Conservation (phyloP, 768 basidiomycete species). For the Xerocomellus dryophilus region DNA sequence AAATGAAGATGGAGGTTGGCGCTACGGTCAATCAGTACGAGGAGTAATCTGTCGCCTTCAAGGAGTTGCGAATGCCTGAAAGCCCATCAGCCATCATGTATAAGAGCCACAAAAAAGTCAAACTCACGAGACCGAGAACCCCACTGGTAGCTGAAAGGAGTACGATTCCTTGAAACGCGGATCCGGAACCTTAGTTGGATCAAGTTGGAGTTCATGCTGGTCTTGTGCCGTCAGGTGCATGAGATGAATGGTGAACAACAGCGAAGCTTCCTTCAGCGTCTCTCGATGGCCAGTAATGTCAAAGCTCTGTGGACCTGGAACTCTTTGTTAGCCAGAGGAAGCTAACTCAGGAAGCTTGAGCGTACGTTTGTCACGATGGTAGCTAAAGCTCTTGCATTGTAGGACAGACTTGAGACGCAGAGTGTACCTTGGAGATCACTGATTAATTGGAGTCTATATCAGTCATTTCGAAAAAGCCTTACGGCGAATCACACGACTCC, state of each 20-base stretch:
- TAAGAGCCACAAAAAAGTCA: not conserved
- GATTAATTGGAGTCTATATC: not conserved
- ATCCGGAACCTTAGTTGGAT: slow-evolving; percentile 17
- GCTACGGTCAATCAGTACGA: slow-evolving; percentile 37
- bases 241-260: slow-evolving; percentile 26
- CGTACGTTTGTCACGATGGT: slow-evolving; percentile 5
- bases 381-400: not conserved
- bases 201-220: slow-evolving; percentile 28
- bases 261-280: slow-evolving; percentile 15
- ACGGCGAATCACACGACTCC: slow-evolving; percentile 17
- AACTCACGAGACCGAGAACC: slow-evolving; percentile 26
- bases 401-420: slow-evolving; percentile 13
- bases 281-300: slow-evolving; percentile 20
- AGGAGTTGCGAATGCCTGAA: slow-evolving; percentile 42
- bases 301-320: slow-evolving; percentile 14
- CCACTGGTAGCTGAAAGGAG: slow-evolving; percentile 24
- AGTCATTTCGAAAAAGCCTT: not conserved
- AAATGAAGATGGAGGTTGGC: slow-evolving; percentile 37
- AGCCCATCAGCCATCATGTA: not conserved
- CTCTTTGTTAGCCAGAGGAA: not conserved
- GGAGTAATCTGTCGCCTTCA: slow-evolving; percentile 36
- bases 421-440: slow-evolving; percentile 10
- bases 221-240: slow-evolving; percentile 32
- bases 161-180: slow-evolving; percentile 27
- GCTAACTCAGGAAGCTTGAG: too few relatives aligned